These are phyloP conservation scores for Lachnellula occidentalis DNA, from an alignment of 2,329 filamentous ascomycete species.

Conservation along the genomic window DNA sequence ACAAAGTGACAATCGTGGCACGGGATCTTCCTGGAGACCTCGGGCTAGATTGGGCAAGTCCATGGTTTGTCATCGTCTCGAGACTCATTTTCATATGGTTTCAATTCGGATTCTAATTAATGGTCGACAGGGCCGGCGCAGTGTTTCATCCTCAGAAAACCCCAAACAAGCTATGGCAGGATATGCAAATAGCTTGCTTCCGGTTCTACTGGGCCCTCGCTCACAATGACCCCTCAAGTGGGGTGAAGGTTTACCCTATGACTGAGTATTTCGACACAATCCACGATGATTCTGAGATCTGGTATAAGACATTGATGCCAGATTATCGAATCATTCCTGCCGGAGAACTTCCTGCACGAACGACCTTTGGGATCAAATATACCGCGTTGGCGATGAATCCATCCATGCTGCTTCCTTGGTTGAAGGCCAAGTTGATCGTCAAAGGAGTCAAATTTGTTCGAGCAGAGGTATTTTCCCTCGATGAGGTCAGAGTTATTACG, in stretches of 20 bases:
- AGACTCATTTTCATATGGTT: background rate
- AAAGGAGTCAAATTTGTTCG: constrained; percentile 23
- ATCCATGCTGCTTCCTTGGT: constrained; percentile 18
- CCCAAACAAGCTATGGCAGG: constrained; percentile 7
- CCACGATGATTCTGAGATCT: constrained; percentile 12
- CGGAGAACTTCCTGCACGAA: constrained; percentile 11
- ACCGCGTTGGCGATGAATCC: constrained; percentile 24
- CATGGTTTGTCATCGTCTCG: constrained; percentile 16
- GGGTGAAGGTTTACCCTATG: constrained; percentile 22
- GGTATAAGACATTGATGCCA: constrained; percentile 22
- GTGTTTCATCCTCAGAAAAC: constrained; percentile 23
- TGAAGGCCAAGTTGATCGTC: constrained; percentile 11
- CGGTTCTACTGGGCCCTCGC: constrained; percentile 20
- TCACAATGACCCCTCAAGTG: constrained; percentile 14
- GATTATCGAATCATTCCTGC: constrained; percentile 13
- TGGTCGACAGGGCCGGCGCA: constrained; percentile 22
- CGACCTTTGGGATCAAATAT: constrained; percentile 20
- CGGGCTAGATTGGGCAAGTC: constrained; percentile 23
- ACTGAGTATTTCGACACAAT: constrained; percentile 22
- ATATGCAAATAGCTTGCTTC: constrained; percentile 23
- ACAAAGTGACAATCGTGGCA: constrained; percentile 23
- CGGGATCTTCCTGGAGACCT: constrained; percentile 24
- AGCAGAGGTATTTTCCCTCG: constrained; percentile 10
- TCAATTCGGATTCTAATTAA: background rate
- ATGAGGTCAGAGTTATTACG: constrained; percentile 10